A percentile compares a stretch with the other conserved stretches of the same genome.
Conservation (phyloP, 108 stramenopile genomes). For the Pseudonitzschia pungens region DNA sequence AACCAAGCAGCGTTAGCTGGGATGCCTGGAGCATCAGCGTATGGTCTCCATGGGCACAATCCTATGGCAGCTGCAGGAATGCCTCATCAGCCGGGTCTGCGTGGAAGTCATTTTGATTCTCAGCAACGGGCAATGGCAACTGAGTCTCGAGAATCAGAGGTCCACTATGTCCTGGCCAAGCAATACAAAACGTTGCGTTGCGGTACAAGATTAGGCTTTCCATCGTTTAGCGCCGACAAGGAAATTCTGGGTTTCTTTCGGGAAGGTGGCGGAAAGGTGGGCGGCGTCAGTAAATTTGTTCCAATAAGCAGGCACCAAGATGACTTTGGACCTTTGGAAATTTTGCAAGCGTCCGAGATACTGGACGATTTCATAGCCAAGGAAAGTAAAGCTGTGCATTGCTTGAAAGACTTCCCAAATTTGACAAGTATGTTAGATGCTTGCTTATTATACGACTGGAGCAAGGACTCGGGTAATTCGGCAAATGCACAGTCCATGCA, state of each 20-base stretch:
- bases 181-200: conserved; percentile 56
- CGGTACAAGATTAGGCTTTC: conserved; percentile 57
- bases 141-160: conserved; percentile 34
- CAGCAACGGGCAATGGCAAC: neutral
- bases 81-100: neutral
- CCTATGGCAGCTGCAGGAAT: neutral
- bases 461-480: conserved; percentile 37
- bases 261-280: conserved; percentile 9
- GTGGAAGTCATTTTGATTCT: neutral
- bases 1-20: neutral
- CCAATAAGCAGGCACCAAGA: conserved; percentile 36
- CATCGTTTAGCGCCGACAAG: conserved; percentile 49
- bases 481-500: neutral
- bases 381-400: conserved; percentile 47
- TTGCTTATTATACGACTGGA: conserved; percentile 51
- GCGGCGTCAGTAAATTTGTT: conserved; percentile 43
- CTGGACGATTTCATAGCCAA: conserved; percentile 48
- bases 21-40: conserved; percentile 6
- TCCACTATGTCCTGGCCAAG: conserved; percentile 58
- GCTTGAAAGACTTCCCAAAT: conserved; percentile 48
- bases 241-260: conserved; percentile 63
- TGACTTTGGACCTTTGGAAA: conserved; percentile 54
- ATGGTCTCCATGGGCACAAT: neutral
- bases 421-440: conserved; percentile 48
- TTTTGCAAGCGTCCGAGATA: conserved; percentile 47